Percentiles rank a stretch among this genome's conserved stretches.
Conservation (phyloP, 352 stramenopile genomes). For the Pythium apleroticum region DNA sequence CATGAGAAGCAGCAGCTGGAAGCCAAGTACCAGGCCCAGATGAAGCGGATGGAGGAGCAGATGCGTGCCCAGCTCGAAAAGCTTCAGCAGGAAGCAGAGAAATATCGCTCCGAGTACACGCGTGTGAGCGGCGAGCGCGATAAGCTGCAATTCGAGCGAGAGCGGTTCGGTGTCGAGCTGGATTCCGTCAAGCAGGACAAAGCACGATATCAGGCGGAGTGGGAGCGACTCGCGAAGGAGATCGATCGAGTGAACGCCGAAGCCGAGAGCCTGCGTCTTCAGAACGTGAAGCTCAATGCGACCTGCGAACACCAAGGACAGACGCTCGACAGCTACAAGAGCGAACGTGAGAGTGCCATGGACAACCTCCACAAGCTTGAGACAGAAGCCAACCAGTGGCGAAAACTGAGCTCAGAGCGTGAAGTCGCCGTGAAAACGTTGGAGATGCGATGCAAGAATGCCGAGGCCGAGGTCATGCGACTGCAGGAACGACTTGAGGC, state of each 20-base stretch:
- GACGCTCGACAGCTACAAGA: conserved; percentile 46
- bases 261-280: conserved; percentile 39
- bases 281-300: conserved; percentile 55
- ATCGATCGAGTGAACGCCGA: conserved; percentile 50
- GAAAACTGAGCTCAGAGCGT: conserved; percentile 39
- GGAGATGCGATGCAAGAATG: conserved; percentile 41
- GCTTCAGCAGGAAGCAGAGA: conserved; percentile 54
- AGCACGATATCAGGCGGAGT: conserved; percentile 41
- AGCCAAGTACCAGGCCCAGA: conserved; percentile 41
- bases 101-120: conserved; percentile 50
- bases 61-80: conserved; percentile 51
- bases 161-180: conserved; percentile 46
- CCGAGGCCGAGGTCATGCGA: conserved; percentile 40
- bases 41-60: conserved; percentile 65
- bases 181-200: conserved; percentile 55
- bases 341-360: conserved; percentile 40
- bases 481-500: conserved; percentile 46
- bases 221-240: conserved; percentile 48
- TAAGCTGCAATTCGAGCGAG: conserved; percentile 57
- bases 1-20: conserved; percentile 53
- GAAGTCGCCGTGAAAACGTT: conserved; percentile 43
- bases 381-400: conserved; percentile 40
- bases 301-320: conserved; percentile 57
- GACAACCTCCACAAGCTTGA: conserved; percentile 53
- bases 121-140: conserved; percentile 50